Percentiles rank a stretch among this genome's conserved stretches.
Conservation (phyloP, 2,329 filamentous ascomycete species). For the Ascochyta clinopodiicola region DNA sequence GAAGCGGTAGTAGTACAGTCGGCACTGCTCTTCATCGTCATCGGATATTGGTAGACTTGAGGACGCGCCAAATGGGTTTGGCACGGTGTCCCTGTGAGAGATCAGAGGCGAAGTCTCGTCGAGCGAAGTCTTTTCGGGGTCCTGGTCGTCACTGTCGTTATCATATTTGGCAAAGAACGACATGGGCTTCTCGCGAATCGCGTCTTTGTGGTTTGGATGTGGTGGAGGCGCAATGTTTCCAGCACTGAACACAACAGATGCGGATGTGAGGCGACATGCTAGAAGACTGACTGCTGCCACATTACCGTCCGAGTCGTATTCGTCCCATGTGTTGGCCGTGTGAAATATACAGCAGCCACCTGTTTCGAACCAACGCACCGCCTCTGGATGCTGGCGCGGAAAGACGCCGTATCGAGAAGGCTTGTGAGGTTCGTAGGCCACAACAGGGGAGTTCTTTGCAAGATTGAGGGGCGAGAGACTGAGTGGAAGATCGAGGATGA, state of each 20-base stretch:
- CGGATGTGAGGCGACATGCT: slow-evolving; percentile 70
- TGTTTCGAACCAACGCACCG: slow-evolving; percentile 71
- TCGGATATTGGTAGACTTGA: slow-evolving; percentile 32
- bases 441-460: slow-evolving; percentile 61
- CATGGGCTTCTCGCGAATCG: slow-evolving; percentile 48
- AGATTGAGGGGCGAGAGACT: slow-evolving; percentile 69
- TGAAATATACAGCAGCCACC: slow-evolving; percentile 74
- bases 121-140: slow-evolving; percentile 35
- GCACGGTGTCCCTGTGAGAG: not conserved
- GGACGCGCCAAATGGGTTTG: slow-evolving; percentile 16
- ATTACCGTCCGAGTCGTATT: slow-evolving; percentile 41
- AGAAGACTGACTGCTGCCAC: slow-evolving; percentile 65
- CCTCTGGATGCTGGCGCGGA: slow-evolving; percentile 64
- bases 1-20: slow-evolving; percentile 74
- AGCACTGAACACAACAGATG: slow-evolving; percentile 68
- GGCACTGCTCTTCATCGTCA: slow-evolving; percentile 69
- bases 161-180: slow-evolving; percentile 57
- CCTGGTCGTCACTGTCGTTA: slow-evolving; percentile 33
- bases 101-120: slow-evolving; percentile 37
- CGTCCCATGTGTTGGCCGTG: slow-evolving; percentile 74
- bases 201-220: slow-evolving; percentile 33
- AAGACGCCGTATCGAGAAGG: slow-evolving; percentile 72
- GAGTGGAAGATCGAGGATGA: slow-evolving; percentile 74
- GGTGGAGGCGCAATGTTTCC: slow-evolving; percentile 66
- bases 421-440: slow-evolving; percentile 65